Evolutionary conservation across 768 basidiomycete species (phyloP), one percentile per base, ranked within the genome.

Genomic region (Lactifluus pinguis): DNA sequence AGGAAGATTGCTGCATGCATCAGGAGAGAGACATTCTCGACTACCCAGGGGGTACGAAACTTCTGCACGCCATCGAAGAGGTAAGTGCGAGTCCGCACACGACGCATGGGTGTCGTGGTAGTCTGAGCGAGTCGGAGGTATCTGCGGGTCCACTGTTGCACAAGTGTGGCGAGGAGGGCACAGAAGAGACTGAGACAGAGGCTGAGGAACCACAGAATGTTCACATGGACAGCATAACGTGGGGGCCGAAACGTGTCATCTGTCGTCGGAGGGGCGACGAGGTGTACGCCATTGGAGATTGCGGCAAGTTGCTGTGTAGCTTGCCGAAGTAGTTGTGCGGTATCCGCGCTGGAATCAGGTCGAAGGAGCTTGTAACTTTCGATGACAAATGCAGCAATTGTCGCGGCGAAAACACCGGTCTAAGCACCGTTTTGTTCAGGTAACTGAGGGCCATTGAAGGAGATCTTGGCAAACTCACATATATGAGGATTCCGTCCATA

Each of bases 401-500:
- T 64, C 14, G 64, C 64, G 0, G 64, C 53, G 38, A 65, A 65
- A 6, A 65, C 47, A 49, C 64, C 64, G n/a, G 64, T 60, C 64
- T 65, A 36, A 15, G 51, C 14, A 34, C 4, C 36, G 15, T 4
- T 39, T 47, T 29, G 0, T 5, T 15, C 29, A 17, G 49, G 36
- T 52, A 4, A 57, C 14, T 32, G 34, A 11, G 14, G 11, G n/a
- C 8, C n/a, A 45, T 47, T 25, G 45, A 47, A 10, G 11, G 9
- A 13, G 7, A 47, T 1, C 21, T 3, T 8, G 4, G 7, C n/a
- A 17, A 10, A 45, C 44, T 19, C 19, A 63, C 62, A n/a, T 61
- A 63, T 32, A 63, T 61, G 34, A 63, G 58, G 30, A 63, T 63
- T 13, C 62, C 62, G 11, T 63, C 62, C 62, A 61, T 61, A 14